phyloP scores from a whole-genome alignment of 345 rosid species.

The Jatropha curcas region DNA sequence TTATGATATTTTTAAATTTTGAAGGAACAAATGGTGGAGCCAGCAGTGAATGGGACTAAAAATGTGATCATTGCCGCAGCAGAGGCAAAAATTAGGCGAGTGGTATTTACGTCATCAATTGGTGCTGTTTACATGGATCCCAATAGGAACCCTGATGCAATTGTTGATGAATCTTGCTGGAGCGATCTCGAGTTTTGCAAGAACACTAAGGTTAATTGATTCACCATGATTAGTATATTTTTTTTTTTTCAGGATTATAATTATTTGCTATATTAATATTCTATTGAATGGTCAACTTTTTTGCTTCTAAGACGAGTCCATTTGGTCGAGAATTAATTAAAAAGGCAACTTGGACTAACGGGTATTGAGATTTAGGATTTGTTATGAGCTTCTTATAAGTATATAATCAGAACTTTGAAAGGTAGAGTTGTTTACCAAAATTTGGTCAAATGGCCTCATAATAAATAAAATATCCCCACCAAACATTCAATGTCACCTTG shows the following conservation, averaged over 20 bases:
- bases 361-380: not conserved
- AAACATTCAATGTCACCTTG: not conserved
- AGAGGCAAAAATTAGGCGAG: conserved; percentile 78
- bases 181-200: conserved; percentile 97
- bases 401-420: not conserved
- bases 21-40: conserved; percentile 98
- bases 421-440: not conserved
- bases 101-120: conserved; percentile 89
- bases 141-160: conserved; percentile 59
- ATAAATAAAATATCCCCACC: not conserved
- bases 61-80: conserved; percentile 82
- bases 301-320: too few relatives aligned
- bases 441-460: not conserved
- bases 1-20: not conserved
- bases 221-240: too few relatives aligned
- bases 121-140: conserved; percentile 97
- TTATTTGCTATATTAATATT: too few relatives aligned
- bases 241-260: too few relatives aligned
- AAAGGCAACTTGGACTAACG: not conserved
- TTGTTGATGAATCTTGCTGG: conserved; percentile 94
- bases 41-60: conserved; percentile 84
- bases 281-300: too few relatives aligned
- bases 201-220: conserved; percentile 67
- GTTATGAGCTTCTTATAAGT: not conserved
- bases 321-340: too few relatives aligned